A percentile compares a stretch with the other conserved stretches of the same genome.
phyloP scores from a whole-genome alignment of 2,329 filamentous ascomycete genomes.

The Aspergillus bombycis region DNA sequence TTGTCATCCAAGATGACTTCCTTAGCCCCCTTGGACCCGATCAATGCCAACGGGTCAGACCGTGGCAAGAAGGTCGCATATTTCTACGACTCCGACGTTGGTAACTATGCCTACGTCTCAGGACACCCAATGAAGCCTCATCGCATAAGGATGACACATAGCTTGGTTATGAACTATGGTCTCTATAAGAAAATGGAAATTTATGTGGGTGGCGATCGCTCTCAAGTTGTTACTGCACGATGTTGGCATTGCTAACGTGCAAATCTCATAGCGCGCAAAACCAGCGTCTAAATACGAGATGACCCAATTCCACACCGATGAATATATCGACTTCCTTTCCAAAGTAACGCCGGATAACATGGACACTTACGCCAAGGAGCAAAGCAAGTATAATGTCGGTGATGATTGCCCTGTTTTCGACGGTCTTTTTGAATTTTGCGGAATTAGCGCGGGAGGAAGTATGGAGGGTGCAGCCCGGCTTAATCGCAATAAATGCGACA shows the following conservation, averaged over 20 bases:
- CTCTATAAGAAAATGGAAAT: constrained; percentile 76
- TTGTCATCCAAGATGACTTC: constrained; percentile 50
- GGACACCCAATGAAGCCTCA: constrained; percentile 71
- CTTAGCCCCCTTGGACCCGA: constrained; percentile 58
- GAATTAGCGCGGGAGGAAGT: constrained; percentile 69
- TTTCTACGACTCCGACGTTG: constrained; percentile 98
- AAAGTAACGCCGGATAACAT: constrained; percentile 99
- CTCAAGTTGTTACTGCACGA: neutral
- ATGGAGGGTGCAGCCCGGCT: constrained; percentile 72
- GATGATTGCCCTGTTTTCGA: constrained; percentile 69
- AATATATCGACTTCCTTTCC: constrained; percentile 72
- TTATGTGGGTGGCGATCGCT: constrained; percentile 53
- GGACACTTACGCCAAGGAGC: constrained; percentile 88
- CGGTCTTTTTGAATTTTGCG: constrained; percentile 71
- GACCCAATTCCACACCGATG: constrained; percentile 74
- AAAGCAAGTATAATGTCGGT: constrained; percentile 75
- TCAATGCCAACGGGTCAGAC: constrained; percentile 53
- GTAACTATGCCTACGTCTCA: constrained; percentile 92
- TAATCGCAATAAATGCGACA: constrained; percentile 69
- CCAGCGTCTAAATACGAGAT: constrained; percentile 73
- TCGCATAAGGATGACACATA: constrained; percentile 68
- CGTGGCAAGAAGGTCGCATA: constrained; percentile 86
- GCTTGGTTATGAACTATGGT: constrained; percentile 71
- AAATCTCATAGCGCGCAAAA: constrained; percentile 68
- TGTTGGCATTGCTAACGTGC: constrained; percentile 20